Conservation (phyloP, 305 asterid genomes). For the Fraxinus greggii region DNA sequence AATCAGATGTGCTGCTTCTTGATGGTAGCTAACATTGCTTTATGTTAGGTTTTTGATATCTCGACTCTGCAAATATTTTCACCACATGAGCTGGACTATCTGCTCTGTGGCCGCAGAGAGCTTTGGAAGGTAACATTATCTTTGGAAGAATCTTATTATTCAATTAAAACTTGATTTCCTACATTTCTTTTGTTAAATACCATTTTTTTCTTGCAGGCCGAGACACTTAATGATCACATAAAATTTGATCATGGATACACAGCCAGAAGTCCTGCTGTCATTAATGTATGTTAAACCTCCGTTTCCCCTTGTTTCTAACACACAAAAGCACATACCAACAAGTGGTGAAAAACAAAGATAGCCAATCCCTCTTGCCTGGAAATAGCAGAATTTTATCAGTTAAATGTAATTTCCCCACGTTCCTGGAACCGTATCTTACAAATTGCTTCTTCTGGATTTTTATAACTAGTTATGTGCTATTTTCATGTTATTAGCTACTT, state of each 20-base stretch:
- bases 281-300: conserved; percentile 47
- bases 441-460: not conserved
- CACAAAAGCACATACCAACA: not conserved
- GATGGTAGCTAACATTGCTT: not conserved
- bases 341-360: not conserved
- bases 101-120: conserved; percentile 97
- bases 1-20: not conserved
- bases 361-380: not conserved
- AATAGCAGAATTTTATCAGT: conserved; percentile 1
- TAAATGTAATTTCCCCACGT: not conserved
- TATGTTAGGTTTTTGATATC: conserved; percentile 78
- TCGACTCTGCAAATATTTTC: conserved; percentile 89
- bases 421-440: not conserved
- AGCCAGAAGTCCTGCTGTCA: conserved; percentile 85
- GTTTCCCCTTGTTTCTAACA: not conserved
- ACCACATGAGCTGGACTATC: conserved; percentile 87
- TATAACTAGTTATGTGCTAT: conserved; percentile 2
- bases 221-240: conserved; percentile 81
- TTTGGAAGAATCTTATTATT: conserved; percentile 9
- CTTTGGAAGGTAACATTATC: conserved; percentile 77
- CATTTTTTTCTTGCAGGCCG: conserved; percentile 58
- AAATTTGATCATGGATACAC: conserved; percentile 98
- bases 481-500: conserved; percentile 56
- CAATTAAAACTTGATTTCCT: conserved; percentile 19
- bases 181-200: conserved; percentile 19